Evolutionary conservation across 2,329 filamentous ascomycete species (phyloP).

Genomic region (Colletotrichum sp.): DNA sequence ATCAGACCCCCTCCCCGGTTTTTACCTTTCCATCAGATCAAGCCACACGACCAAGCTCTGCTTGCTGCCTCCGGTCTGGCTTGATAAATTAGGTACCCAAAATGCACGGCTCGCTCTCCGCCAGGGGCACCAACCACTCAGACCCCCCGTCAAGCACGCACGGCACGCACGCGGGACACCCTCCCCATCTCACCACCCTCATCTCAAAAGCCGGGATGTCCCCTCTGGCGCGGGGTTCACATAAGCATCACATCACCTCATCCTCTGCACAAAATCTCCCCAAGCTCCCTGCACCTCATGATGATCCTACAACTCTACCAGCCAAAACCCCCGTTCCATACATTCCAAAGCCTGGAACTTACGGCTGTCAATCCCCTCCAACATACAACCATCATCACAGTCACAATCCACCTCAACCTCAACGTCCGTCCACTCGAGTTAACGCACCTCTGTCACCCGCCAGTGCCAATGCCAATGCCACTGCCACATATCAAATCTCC

Average conservation of each 20-base stretch:
- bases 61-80: background rate
- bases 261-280: background rate
- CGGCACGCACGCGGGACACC: background rate
- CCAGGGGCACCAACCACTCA: background rate
- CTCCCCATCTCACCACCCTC: background rate
- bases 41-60: background rate
- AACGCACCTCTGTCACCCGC: background rate
- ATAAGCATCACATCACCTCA: background rate
- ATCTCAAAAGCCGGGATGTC: background rate
- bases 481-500: background rate
- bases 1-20: background rate
- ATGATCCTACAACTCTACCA: too few species aligned
- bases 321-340: too few species aligned
- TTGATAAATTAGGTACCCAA: background rate
- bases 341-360: background rate
- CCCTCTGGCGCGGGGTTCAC: background rate
- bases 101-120: background rate
- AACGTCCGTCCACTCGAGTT: background rate
- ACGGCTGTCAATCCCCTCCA: fast-evolving
- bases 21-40: background rate
- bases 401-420: background rate
- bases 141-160: background rate
- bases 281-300: background rate
- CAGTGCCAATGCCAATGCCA: background rate
- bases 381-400: background rate